These are phyloP conservation scores for Cryoendolithus antarcticus DNA, from an alignment of 2,329 filamentous ascomycete genomes.

Conservation along the genomic window DNA sequence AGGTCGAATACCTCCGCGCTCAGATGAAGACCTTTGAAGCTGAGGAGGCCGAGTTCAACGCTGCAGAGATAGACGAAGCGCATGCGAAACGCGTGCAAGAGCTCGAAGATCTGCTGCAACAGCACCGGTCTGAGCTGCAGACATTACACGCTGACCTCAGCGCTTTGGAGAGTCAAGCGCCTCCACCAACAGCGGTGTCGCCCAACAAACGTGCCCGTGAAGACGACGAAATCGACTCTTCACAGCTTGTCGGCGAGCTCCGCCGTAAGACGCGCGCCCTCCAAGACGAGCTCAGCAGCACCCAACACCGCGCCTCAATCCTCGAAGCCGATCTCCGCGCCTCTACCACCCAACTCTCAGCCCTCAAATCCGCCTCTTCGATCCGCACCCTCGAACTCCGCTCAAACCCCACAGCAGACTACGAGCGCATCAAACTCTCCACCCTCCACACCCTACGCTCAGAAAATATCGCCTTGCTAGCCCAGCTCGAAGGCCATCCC, in stretches of 20 bases:
- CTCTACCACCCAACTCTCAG: slow-evolving; percentile 57
- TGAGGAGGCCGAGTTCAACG: slow-evolving; percentile 77
- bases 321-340: slow-evolving; percentile 66
- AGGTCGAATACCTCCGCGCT: slow-evolving; percentile 85
- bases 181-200: slow-evolving; percentile 50
- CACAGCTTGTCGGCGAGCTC: slow-evolving; percentile 68
- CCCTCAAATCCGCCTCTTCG: slow-evolving; percentile 54
- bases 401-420: slow-evolving; percentile 81
- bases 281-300: slow-evolving; percentile 60
- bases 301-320: slow-evolving; percentile 58
- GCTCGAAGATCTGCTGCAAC: slow-evolving; percentile 73
- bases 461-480: slow-evolving; percentile 74
- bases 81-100: slow-evolving; percentile 65
- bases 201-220: slow-evolving; percentile 24
- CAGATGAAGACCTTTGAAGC: slow-evolving; percentile 78
- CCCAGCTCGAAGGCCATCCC: slow-evolving; percentile 46
- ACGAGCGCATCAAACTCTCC: slow-evolving; percentile 69
- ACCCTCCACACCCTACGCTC: slow-evolving; percentile 66
- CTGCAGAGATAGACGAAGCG: slow-evolving; percentile 63
- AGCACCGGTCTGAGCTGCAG: slow-evolving; percentile 73
- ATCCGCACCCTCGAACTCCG: slow-evolving; percentile 76
- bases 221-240: slow-evolving; percentile 39
- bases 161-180: slow-evolving; percentile 41
- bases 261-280: slow-evolving; percentile 78
- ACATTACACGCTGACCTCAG: slow-evolving; percentile 60